A percentile compares a stretch with the other conserved stretches of the same genome.
phyloP scores from a whole-genome alignment of 495 filamentous ascomycete genomes.

The Talaromyces thailandensis region DNA sequence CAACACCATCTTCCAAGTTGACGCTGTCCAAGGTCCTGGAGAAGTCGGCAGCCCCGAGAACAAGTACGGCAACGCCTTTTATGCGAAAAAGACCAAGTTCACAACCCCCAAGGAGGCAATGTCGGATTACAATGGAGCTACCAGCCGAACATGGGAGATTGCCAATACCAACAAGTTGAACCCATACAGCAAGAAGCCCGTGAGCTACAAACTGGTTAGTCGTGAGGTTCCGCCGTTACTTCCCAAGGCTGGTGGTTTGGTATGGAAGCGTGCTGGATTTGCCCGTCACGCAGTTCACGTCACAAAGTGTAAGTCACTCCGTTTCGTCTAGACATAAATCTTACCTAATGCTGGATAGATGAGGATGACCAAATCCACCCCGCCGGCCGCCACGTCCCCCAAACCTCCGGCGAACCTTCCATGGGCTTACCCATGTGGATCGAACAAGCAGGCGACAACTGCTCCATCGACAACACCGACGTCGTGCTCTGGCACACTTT shows the following conservation, averaged over 20 bases:
- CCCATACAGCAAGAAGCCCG: constrained; percentile 75
- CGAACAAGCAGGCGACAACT: constrained; percentile 48
- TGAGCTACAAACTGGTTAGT: constrained; percentile 87
- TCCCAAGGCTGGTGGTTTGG: constrained; percentile 75
- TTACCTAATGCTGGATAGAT: constrained; percentile 38
- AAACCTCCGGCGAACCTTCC: constrained; percentile 80
- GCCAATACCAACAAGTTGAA: constrained; percentile 77
- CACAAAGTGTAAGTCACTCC: constrained; percentile 65
- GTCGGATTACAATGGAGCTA: constrained; percentile 74
- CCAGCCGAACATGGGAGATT: constrained; percentile 86
- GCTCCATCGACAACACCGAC: constrained; percentile 73
- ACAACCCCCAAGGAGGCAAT: constrained; percentile 61
- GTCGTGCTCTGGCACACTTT: constrained; percentile 97
- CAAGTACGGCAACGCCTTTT: constrained; percentile 90
- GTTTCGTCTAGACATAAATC: background rate
- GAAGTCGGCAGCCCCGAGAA: constrained; percentile 76
- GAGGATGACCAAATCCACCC: constrained; percentile 81
- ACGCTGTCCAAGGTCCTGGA: constrained; percentile 55
- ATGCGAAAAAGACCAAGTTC: constrained; percentile 78
- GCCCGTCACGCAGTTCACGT: constrained; percentile 87
- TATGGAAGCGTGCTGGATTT: constrained; percentile 93
- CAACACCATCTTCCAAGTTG: constrained; percentile 81
- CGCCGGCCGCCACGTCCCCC: constrained; percentile 87
- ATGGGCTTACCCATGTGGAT: constrained; percentile 79
- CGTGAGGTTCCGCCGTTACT: constrained; percentile 70